Conservation (phyloP, 257 asterid genomes). For the Solanum rostratum region DNA sequence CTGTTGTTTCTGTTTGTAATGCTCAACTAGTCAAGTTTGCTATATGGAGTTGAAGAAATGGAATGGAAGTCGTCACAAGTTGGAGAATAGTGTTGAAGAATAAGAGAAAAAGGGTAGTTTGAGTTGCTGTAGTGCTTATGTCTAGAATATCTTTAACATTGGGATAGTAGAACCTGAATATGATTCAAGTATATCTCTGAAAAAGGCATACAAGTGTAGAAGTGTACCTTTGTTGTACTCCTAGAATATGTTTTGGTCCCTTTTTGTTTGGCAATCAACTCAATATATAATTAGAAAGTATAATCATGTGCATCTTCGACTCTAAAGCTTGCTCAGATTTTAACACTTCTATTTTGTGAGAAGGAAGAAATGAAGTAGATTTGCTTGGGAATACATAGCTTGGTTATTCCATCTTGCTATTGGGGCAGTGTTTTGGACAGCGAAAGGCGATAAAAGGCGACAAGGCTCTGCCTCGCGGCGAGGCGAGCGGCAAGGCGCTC, state of each 20-base stretch:
- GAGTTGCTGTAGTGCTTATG: background rate
- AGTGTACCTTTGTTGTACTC: background rate
- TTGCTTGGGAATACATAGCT: background rate
- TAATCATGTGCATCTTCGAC: background rate
- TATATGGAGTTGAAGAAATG: background rate
- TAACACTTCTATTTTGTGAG: background rate
- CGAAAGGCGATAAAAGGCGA: too few species aligned
- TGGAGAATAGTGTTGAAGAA: background rate
- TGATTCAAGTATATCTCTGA: background rate
- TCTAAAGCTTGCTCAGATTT: background rate
- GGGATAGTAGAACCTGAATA: background rate
- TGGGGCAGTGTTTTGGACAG: too few species aligned
- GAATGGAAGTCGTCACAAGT: background rate
- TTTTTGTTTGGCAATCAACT: background rate
- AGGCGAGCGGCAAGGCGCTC: too few species aligned
- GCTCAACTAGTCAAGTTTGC: background rate
- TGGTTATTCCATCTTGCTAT: background rate
- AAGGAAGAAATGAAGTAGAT: background rate
- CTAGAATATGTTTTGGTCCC: background rate
- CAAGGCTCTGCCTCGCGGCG: too few species aligned
- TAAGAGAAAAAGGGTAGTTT: background rate
- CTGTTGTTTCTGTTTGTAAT: background rate
- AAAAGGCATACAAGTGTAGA: background rate
- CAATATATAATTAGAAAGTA: background rate
- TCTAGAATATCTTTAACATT: background rate